Base-by-base conservation (phyloP, 2,329 filamentous ascomycete genomes). In the Gnomoniopsis sp. region DNA sequence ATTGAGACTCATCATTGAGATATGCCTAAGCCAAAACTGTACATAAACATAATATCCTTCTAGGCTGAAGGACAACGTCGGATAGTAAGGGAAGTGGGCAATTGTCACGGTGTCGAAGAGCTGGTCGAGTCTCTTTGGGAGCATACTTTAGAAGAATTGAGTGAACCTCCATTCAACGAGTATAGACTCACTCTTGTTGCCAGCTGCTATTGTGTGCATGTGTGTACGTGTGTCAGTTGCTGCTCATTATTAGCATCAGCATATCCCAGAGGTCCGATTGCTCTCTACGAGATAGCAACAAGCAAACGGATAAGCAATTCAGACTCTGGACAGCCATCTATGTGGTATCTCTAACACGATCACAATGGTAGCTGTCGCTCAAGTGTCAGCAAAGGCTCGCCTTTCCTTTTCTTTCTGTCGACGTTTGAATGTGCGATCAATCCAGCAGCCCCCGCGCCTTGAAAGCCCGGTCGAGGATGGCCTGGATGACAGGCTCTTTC, bases 391-490 rank as follows among this genome's bases (percentile, higher is more conserved):
- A 41, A 4, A 41, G 12, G 6, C 36, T n/a, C 26, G 26, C 26
- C 26, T 30, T 30, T n/a, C n/a, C n/a, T n/a, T n/a, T n/a, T n/a
- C n/a, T n/a, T n/a, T n/a, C n/a, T n/a, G n/a, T 30, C 26, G 4
- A 30, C 26, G 26, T 30, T 30, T 15, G 4, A n/a, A 41, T 4
- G 14, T 41, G 12, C 17, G 43, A 7, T 46, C 43, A 46, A 7
- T 46, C 19, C 11, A 19, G 43, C 43, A 46, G 2, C 17, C 43
- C 43, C n/a, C 21, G 43, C 6, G 43, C 19, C 43, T 46, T 46
- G 19, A 54, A 58, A 4, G 56, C 56, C 3, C 56, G 34, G 12
- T 58, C 56, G 14, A 58, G 41, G 19, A 58, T 58, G 21, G 48
- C 56, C 21, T 11, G 7, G 33, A 58, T 49, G 56, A 58, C 50